Evolutionary conservation across 768 basidiomycete genomes (phyloP), one percentile per base, ranked within the genome.

Genomic region (Sistotremastrum niveocremeum): DNA sequence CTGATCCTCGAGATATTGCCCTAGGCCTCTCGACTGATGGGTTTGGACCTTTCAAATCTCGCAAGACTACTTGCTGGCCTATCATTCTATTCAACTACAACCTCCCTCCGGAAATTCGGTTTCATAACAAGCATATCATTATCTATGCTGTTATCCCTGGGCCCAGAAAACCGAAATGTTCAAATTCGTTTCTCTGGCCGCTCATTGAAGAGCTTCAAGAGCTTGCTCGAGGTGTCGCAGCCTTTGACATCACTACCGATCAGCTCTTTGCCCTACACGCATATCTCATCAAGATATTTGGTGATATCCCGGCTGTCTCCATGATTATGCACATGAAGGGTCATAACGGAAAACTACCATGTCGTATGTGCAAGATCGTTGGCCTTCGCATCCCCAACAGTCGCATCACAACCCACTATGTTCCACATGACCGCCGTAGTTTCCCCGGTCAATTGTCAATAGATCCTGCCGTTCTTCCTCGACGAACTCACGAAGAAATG

Each of bases 1-100:
- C 56, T 0, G 60, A 63, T n/a, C 37, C 36, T 1, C 57, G 56
- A 4, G 71, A 75, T 44, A 55, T 75, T 20, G 70, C 71, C 1
- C 57, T 75, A 5, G 65, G 62, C 0, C 46, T 42, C 31, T 50
- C 39, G 7, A 42, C 33, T 33, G 37, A 41, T 36, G 39, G 40
- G 9, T 44, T 42, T 12, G 29, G n/a, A 29, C 40, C 47, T 20
- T 42, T 45, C 34, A 50, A 43, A 5, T 30, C 20, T 20, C n/a
- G 11, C 4, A 51, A 49, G 31, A 36, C 29, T 1, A 50, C 53
- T 12, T 45, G 46, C n/a, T 55, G 53, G 53, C 49, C 53, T 10
- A 7, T 48, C 12, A 31, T 50, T 31, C 42, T 54, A 7, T 3
- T 55, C 29, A 53, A 50, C 34, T 47, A 52, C 37, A 48, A 56